Percentiles rank a stretch among this genome's conserved stretches.
Evolutionary conservation across 2,329 filamentous ascomycete genomes (phyloP).

Genomic region (Fusarium nygamai): DNA sequence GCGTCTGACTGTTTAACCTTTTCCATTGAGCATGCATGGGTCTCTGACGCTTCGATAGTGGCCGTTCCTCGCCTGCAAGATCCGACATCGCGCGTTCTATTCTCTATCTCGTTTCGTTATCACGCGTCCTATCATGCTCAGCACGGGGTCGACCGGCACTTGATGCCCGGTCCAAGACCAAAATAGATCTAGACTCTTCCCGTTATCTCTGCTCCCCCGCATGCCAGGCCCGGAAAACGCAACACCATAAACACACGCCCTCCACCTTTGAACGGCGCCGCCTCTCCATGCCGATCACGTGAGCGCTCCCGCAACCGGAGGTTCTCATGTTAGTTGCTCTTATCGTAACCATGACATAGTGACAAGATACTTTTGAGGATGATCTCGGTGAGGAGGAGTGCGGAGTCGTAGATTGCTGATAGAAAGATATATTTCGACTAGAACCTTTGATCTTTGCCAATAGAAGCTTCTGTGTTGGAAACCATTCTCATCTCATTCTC

Average conservation of each 20-base stretch:
- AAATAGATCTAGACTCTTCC: conserved; percentile 13
- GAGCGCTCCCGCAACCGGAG: conserved; percentile 36
- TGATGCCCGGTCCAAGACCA: conserved; percentile 24
- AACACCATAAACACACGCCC: conserved; percentile 19
- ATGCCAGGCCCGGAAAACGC: conserved; percentile 8
- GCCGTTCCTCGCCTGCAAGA: conserved; percentile 7
- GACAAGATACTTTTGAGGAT: conserved; percentile 6
- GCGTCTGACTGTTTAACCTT: background rate
- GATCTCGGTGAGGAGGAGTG: conserved; percentile 14
- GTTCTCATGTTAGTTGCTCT: conserved; percentile 29
- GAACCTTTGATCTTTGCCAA: conserved; percentile 20
- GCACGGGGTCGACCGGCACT: conserved; percentile 25
- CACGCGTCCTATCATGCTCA: conserved; percentile 22
- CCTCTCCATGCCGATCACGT: conserved; percentile 29
- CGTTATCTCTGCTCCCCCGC: conserved; percentile 31
- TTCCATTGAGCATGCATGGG: background rate
- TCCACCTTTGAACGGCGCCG: background rate
- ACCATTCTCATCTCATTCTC: conserved; percentile 5
- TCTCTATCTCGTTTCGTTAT: conserved; percentile 11
- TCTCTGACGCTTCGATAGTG: background rate
- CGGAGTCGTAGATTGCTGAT: conserved; percentile 16
- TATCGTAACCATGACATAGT: conserved; percentile 34
- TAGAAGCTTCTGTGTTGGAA: conserved; percentile 22
- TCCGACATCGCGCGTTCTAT: conserved; percentile 18
- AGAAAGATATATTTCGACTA: conserved; percentile 30